phyloP scores from a whole-genome alignment of 2,329 filamentous ascomycete species.

The Helicocarpus griseus region DNA sequence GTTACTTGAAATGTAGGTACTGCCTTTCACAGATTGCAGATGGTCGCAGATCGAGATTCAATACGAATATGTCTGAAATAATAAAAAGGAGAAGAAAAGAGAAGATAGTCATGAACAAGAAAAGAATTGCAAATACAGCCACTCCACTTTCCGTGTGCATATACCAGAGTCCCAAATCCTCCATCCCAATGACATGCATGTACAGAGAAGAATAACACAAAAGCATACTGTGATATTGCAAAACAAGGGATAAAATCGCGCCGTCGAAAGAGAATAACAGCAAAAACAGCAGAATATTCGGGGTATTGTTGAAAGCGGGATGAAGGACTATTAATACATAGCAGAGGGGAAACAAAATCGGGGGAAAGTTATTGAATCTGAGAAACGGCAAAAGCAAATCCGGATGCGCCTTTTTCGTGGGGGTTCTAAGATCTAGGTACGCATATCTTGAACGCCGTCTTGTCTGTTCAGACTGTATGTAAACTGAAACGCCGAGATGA shows the following conservation, averaged over 20 bases:
- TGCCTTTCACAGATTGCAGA: too few relatives aligned
- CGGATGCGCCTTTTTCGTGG: background rate
- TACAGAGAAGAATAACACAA: too few relatives aligned
- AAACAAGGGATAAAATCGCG: too few relatives aligned
- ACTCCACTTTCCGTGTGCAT: background rate
- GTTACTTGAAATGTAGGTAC: too few relatives aligned
- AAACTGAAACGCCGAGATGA: too few relatives aligned
- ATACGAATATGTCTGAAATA: too few relatives aligned
- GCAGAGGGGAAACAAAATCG: background rate
- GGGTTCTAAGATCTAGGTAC: background rate
- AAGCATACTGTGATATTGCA: too few relatives aligned
- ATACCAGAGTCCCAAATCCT: background rate
- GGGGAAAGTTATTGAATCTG: background rate
- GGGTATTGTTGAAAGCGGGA: background rate
- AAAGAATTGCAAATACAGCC: background rate
- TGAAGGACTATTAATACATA: background rate
- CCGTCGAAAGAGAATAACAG: too few relatives aligned
- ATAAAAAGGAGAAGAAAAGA: background rate
- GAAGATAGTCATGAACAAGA: background rate
- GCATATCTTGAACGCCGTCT: background rate
- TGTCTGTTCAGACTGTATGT: too few relatives aligned
- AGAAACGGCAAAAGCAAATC: background rate
- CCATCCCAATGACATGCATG: background rate
- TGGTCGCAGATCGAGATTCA: too few relatives aligned
- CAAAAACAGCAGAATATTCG: background rate